Evolutionary conservation across 148 eudicot genomes (phyloP).

Genomic region (Mesembryanthemum crystallinum): DNA sequence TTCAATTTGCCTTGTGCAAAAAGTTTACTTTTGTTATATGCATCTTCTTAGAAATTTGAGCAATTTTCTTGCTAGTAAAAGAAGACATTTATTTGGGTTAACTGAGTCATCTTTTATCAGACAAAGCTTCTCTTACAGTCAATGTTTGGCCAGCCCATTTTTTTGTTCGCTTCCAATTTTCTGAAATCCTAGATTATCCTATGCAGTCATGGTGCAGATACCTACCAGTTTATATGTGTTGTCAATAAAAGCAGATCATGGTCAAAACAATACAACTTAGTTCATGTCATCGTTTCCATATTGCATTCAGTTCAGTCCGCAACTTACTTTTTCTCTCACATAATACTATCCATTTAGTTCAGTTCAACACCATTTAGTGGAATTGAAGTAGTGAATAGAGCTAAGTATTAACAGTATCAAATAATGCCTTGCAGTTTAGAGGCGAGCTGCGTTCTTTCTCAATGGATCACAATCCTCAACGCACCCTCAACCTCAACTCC

Average conservation of each 20-base stretch:
- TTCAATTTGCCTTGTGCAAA: no score
- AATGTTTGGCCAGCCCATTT: background rate
- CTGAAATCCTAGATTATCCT: background rate
- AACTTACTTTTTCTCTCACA: no score
- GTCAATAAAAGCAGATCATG: background rate
- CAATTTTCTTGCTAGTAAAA: no score
- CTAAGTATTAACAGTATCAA: background rate
- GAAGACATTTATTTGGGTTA: no score
- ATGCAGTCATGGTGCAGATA: background rate
- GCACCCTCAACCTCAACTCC: background rate
- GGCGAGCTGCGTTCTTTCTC: conserved; percentile 20
- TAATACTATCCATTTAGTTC: no score
- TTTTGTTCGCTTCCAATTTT: background rate
- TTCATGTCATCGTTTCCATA: no score
- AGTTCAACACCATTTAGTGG: no score
- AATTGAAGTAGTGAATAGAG: no score
- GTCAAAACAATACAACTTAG: no score
- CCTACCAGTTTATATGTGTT: background rate
- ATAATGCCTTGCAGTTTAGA: conserved; percentile 14
- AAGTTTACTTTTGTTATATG: no score
- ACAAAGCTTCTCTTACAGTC: background rate
- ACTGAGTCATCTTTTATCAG: background rate
- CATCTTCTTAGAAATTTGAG: no score
- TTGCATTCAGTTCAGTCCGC: no score
- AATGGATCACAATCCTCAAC: conserved; percentile 21